These are phyloP conservation scores for Microsporum canis DNA, from an alignment of 2,329 filamentous ascomycete genomes.

Conservation along the genomic window DNA sequence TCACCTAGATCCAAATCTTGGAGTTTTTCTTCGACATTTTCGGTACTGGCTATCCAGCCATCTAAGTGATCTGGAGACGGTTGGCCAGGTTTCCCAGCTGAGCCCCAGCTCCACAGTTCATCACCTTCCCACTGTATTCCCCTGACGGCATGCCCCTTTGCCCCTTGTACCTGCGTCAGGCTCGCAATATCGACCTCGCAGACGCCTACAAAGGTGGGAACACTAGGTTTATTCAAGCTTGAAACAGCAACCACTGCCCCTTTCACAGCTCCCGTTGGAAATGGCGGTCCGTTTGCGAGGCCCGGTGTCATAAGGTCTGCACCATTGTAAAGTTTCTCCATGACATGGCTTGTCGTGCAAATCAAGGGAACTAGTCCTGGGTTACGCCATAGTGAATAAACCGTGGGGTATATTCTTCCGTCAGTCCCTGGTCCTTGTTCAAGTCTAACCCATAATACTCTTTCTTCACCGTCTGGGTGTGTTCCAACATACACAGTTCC, in stretches of 20 bases:
- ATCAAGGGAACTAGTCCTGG: constrained; percentile 50
- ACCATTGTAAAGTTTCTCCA: constrained; percentile 52
- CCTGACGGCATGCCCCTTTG: constrained; percentile 53
- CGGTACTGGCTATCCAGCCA: constrained; percentile 37
- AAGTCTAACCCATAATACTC: constrained; percentile 54
- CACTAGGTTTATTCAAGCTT: constrained; percentile 46
- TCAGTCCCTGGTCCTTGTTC: constrained; percentile 40
- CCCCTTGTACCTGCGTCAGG: constrained; percentile 45
- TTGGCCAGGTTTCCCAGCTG: constrained; percentile 42
- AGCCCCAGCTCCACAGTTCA: constrained; percentile 56
- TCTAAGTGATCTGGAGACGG: constrained; percentile 43
- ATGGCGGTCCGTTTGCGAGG: constrained; percentile 52
- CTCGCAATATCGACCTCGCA: constrained; percentile 52
- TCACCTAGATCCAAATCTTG: constrained; percentile 33
- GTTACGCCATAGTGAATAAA: constrained; percentile 58
- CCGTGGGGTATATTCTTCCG: constrained; percentile 36
- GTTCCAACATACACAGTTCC: constrained; percentile 55
- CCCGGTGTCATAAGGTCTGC: constrained; percentile 61
- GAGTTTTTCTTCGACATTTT: constrained; percentile 27
- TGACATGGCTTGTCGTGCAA: constrained; percentile 48
- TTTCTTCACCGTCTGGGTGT: constrained; percentile 45
- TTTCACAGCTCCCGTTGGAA: constrained; percentile 47
- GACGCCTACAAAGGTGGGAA: constrained; percentile 53
- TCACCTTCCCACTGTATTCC: constrained; percentile 58
- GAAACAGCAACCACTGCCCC: constrained; percentile 54